Conservation (phyloP, 2,329 filamentous ascomycete genomes). For the Phoma sp. region DNA sequence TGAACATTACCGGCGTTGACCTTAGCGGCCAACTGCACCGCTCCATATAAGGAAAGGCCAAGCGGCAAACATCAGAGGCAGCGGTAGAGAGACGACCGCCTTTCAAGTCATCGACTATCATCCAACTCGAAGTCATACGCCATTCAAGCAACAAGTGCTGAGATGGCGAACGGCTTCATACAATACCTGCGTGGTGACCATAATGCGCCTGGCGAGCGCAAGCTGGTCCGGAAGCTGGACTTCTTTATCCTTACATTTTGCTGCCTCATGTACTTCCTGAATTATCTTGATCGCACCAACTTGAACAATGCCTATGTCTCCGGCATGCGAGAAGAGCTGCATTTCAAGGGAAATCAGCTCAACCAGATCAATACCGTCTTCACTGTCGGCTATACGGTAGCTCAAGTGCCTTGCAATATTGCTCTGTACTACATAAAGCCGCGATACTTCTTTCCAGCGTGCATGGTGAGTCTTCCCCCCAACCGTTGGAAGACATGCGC, state of each 20-base stretch:
- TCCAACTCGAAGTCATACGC: not conserved
- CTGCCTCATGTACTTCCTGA: slow-evolving; percentile 54
- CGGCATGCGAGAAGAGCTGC: slow-evolving; percentile 51
- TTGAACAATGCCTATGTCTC: slow-evolving; percentile 52
- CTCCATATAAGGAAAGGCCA: slow-evolving; percentile 11
- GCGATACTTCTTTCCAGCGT: slow-evolving; percentile 67
- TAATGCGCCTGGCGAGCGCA: slow-evolving; percentile 47
- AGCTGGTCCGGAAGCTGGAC: slow-evolving; percentile 64
- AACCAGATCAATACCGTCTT: slow-evolving; percentile 55
- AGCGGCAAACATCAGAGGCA: not conserved
- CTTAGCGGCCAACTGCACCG: not conserved
- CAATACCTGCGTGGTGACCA: slow-evolving; percentile 46
- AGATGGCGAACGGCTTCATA: slow-evolving; percentile 37
- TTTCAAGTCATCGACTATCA: not conserved
- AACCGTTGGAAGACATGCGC: not conserved
- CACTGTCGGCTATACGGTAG: slow-evolving; percentile 55
- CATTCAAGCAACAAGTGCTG: not conserved
- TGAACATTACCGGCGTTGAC: slow-evolving; percentile 17
- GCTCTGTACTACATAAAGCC: slow-evolving; percentile 68
- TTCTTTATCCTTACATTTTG: slow-evolving; percentile 70
- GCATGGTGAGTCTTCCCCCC: slow-evolving; percentile 58
- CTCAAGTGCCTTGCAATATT: slow-evolving; percentile 54
- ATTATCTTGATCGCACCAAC: slow-evolving; percentile 49
- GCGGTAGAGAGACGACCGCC: not conserved
- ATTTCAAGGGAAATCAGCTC: slow-evolving; percentile 49